Percentiles rank a stretch among this genome's conserved stretches.
phyloP scores from a whole-genome alignment of 1,284 basidiomycete species.

The Boletus smithii region DNA sequence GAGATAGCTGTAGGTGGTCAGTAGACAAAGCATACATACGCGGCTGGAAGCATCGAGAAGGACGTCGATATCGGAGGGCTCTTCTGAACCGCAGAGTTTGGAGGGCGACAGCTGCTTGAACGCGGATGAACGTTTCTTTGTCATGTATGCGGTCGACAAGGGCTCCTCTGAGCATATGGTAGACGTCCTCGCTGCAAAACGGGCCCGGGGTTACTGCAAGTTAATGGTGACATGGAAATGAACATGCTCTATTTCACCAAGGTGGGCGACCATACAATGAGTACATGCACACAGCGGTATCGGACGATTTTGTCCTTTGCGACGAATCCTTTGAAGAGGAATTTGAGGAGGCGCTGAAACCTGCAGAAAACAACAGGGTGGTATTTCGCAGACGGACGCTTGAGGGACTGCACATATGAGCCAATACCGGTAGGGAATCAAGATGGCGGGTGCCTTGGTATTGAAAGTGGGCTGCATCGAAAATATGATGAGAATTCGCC shows the following conservation, averaged over 20 bases:
- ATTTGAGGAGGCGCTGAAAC: constrained; percentile 73
- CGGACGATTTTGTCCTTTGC: constrained; percentile 91
- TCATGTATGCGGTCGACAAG: constrained; percentile 81
- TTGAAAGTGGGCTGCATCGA: no score
- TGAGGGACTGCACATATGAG: no score
- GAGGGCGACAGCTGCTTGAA: constrained; percentile 84
- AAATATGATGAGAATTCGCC: no score
- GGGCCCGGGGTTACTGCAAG: neutral
- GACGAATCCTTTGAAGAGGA: constrained; percentile 78
- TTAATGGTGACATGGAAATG: neutral
- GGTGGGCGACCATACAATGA: constrained; percentile 75
- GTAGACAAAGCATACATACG: constrained; percentile 50
- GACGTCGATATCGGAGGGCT: constrained; percentile 64
- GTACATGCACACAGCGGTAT: constrained; percentile 74
- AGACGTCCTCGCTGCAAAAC: constrained; percentile 73
- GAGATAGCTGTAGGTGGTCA: neutral
- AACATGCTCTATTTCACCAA: constrained; percentile 82
- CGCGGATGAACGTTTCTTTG: constrained; percentile 82
- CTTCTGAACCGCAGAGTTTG: constrained; percentile 79
- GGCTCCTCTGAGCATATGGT: constrained; percentile 60
- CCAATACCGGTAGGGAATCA: no score
- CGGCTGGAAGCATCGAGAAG: constrained; percentile 71
- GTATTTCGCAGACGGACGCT: no score
- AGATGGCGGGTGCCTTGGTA: no score
- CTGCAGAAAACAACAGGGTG: no score